Conservation (phyloP, 495 filamentous ascomycete genomes). For the Rostrohypoxylon terebratum region DNA sequence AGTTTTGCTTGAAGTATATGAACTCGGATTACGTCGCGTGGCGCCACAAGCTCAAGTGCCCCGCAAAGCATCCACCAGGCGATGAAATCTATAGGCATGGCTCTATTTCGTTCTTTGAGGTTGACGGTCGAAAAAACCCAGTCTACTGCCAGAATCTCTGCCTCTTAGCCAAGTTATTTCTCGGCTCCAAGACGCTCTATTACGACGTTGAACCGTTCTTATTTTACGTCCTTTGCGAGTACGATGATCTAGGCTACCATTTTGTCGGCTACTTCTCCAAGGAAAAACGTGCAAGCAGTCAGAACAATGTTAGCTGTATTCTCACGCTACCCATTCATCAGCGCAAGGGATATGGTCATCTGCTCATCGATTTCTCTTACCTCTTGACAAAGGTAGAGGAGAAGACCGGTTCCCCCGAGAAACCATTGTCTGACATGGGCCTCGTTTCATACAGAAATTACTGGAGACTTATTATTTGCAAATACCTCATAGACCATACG, state of each 20-base stretch:
- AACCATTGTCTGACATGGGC: conserved; percentile 97
- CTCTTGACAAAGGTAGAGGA: conserved; percentile 91
- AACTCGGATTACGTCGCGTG: conserved; percentile 97
- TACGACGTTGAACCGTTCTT: conserved; percentile 98
- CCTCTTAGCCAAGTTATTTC: conserved; percentile 92
- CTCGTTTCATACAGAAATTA: conserved; percentile 97
- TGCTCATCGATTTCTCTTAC: conserved; percentile 98
- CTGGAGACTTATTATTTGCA: conserved; percentile 88
- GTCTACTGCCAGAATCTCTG: conserved; percentile 99
- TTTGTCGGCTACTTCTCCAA: conserved; percentile 99
- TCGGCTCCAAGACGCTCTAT: conserved; percentile 97
- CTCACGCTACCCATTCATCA: conserved; percentile 95
- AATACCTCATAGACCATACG: conserved; percentile 70
- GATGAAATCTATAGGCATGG: conserved; percentile 98
- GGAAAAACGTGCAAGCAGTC: conserved; percentile 94
- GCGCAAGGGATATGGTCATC: conserved; percentile 94
- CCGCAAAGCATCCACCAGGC: conserved; percentile 93
- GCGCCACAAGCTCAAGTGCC: conserved; percentile 98
- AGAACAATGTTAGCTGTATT: conserved; percentile 98
- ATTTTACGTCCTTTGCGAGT: conserved; percentile 98
- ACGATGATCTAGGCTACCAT: conserved; percentile 91
- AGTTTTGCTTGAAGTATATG: conserved; percentile 99
- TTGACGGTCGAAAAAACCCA: conserved; percentile 95
- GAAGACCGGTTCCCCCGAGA: conserved; percentile 96
- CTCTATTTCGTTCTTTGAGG: conserved; percentile 94